Conservation (phyloP, 352 stramenopile species). For the Hyphochytrium catenoides region DNA sequence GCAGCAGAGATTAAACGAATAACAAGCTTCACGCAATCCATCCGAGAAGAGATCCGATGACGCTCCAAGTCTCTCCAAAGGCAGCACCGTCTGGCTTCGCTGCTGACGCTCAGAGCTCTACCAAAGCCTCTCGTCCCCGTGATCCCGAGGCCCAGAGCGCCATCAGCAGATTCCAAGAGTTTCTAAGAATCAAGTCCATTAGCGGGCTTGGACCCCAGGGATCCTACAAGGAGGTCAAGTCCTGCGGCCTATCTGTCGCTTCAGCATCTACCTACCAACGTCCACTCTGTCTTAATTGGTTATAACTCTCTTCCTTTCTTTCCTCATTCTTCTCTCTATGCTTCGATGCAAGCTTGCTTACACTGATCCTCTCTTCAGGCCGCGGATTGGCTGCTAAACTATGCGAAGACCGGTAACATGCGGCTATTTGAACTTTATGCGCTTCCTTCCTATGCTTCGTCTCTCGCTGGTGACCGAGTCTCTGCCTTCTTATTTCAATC, state of each 20-base stretch:
- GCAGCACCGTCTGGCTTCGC: no score
- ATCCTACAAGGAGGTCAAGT: constrained; percentile 27
- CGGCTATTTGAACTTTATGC: constrained; percentile 7
- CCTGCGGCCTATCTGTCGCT: no score
- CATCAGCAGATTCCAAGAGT: constrained; percentile 28
- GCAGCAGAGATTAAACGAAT: no score
- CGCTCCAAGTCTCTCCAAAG: no score
- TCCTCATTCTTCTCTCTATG: not conserved
- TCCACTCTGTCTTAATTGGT: not conserved
- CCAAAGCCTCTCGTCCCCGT: no score
- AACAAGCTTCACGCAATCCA: no score
- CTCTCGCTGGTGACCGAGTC: no score
- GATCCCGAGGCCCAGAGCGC: constrained; percentile 6
- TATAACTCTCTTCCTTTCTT: not conserved
- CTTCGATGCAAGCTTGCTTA: not conserved
- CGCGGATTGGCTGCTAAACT: constrained; percentile 24
- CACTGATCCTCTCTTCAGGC: constrained; percentile 12
- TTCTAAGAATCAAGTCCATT: constrained; percentile 43
- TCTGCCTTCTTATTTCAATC: no score
- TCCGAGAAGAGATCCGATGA: no score
- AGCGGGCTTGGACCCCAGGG: constrained; percentile 36
- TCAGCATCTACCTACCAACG: constrained; percentile 3
- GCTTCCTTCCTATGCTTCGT: no score
- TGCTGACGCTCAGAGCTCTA: no score
- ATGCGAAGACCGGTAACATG: constrained; percentile 17